Base-by-base conservation (phyloP, 1,139 yeast genomes). In the Suhomyces chickasaworum region DNA sequence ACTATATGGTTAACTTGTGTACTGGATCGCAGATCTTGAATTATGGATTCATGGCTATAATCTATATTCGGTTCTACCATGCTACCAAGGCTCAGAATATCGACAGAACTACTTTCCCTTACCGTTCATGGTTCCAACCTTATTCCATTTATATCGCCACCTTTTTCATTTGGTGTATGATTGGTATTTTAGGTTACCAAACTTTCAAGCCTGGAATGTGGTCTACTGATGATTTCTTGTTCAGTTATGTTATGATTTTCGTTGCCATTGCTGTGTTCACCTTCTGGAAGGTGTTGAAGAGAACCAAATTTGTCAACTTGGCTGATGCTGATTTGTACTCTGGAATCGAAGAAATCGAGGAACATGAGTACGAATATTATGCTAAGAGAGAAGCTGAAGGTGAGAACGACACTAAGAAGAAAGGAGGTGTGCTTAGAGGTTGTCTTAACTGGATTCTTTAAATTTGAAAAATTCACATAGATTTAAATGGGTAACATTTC, bases 11-110 rank as follows among this genome's bases (percentile, higher is more conserved):
- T 45, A 84, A 81, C 56, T 70, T 89, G 54, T 85, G 86, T 56
- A 88, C 96, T 1, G 88, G 91, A 1, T 84, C 91, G 2, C 93
- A 87, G 64, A 70, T 88, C 54, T 79, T 88, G 58, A 87, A 86
- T 62, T 87, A 84, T 58, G 77, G 79, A 37, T 74, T 81, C 53
- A 81, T 89, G 75, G 69, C 81, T 48, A 61, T 82, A 34, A 83
- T 86, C 2, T 89, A 85, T 49, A 55, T 71, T 45, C 61, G 66
- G 51, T 89, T 88, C 66, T 78, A 80, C 64, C 70, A 75, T 44
- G 93, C 91, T 2, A 73, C 80, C 54, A 61, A 71, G 37, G 81
- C 75, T 1, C 73, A 59, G 51, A 68, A 66, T n/a, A 48, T 66
- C 12, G 69, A 64, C 49, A 60, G 71, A 53, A 37, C 45, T 1